Percentiles rank a stretch among this genome's conserved stretches.
phyloP scores from a whole-genome alignment of 1,284 basidiomycete genomes.

The Heliocybe sulcata region DNA sequence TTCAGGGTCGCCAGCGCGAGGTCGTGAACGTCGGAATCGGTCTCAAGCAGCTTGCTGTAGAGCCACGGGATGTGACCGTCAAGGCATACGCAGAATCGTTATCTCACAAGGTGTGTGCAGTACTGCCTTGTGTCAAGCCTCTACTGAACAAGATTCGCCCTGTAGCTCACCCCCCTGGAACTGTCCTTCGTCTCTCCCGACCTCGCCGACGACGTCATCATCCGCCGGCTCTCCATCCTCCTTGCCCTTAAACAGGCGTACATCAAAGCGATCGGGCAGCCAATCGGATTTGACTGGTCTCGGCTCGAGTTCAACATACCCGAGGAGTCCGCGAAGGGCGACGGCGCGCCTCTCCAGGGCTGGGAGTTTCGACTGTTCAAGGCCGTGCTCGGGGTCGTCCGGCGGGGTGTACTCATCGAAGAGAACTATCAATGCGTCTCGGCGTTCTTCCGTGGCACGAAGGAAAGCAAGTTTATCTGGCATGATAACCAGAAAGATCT shows the following conservation, averaged over 20 bases:
- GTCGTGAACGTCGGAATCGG: conserved; percentile 75
- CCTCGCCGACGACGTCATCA: conserved; percentile 50
- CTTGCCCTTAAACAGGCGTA: conserved; percentile 74
- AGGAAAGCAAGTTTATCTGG: conserved; percentile 63
- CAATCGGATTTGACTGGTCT: conserved; percentile 70
- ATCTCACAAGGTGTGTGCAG: conserved; percentile 57
- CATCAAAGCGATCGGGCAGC: conserved; percentile 74
- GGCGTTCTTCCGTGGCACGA: conserved; percentile 64
- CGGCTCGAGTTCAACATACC: conserved; percentile 75
- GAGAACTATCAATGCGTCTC: conserved; percentile 69
- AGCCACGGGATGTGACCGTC: conserved; percentile 49
- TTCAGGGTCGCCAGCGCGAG: conserved; percentile 63
- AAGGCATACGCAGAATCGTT: conserved; percentile 61
- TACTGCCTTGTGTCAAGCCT: background rate
- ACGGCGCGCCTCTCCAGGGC: conserved; percentile 58
- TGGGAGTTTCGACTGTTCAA: conserved; percentile 81
- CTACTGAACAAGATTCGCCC: background rate
- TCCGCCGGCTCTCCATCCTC: conserved; percentile 67
- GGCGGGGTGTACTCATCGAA: conserved; percentile 41
- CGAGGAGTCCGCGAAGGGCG: conserved; percentile 49
- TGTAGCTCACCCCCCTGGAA: conserved; percentile 58
- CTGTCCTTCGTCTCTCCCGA: conserved; percentile 41
- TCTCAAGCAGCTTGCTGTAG: conserved; percentile 55
- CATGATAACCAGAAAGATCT: conserved; percentile 56
- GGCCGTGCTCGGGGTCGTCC: conserved; percentile 59